Evolutionary conservation across 2,329 filamentous ascomycete species (phyloP).

Genomic region (Pseudogymnoascus sp.): DNA sequence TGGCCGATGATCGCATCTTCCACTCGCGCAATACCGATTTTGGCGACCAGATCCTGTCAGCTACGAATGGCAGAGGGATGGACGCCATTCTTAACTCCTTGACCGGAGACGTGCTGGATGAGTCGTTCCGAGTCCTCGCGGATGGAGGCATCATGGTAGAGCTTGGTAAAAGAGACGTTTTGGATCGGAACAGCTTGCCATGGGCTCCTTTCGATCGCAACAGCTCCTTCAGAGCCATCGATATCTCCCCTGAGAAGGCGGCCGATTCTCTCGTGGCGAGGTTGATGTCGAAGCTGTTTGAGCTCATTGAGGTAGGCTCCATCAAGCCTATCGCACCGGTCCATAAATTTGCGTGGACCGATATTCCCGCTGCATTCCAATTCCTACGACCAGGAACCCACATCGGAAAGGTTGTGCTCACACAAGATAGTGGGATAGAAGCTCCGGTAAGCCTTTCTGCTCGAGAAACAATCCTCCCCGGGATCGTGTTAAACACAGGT

Average conservation of each 20-base stretch:
- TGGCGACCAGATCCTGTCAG: constrained; percentile 25
- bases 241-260: constrained; percentile 1
- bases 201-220: constrained; percentile 20
- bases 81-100: constrained; percentile 32
- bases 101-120: constrained; percentile 25
- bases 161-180: constrained; percentile 19
- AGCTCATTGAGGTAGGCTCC: constrained; percentile 12
- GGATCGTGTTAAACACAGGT: neutral
- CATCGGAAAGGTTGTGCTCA: constrained; percentile 2
- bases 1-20: neutral
- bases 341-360: neutral
- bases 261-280: constrained; percentile 6
- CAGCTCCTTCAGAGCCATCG: constrained; percentile 4
- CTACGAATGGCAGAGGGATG: constrained; percentile 28
- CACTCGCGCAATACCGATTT: constrained; percentile 31
- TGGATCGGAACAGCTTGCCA: constrained; percentile 14
- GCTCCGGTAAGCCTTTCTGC: neutral
- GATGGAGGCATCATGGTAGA: constrained; percentile 17
- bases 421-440: neutral
- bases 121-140: constrained; percentile 30
- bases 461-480: neutral
- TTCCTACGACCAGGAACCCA: neutral
- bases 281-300: constrained; percentile 12
- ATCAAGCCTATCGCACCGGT: constrained; percentile 18
- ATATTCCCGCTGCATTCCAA: constrained; percentile 3